Conservation (phyloP, 768 basidiomycete genomes). For the Kwoniella europaea region DNA sequence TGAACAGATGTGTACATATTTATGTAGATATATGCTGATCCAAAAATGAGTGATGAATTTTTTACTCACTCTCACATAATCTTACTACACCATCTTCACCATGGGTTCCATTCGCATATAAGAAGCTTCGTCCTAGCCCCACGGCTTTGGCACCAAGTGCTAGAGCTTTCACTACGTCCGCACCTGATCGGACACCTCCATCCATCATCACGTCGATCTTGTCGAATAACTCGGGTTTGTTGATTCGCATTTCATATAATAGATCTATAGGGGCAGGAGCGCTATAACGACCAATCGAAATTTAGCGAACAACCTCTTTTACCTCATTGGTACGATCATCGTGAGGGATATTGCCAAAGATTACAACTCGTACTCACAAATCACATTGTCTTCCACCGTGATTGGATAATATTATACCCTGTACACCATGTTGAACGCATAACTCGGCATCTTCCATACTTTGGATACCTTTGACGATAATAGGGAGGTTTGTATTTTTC, state of each 20-base stretch:
- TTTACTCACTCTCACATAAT: constrained; percentile 53
- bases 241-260: constrained; percentile 73
- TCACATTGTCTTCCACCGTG: constrained; percentile 72
- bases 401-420: constrained; percentile 88
- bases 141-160: constrained; percentile 66
- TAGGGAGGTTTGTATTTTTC: constrained; percentile 61
- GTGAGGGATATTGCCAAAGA: too few species aligned
- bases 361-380: constrained; percentile 53
- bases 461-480: constrained; percentile 64
- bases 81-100: constrained; percentile 58
- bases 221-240: constrained; percentile 68
- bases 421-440: constrained; percentile 81
- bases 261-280: constrained; percentile 63
- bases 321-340: too few species aligned
- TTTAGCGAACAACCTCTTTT: too few species aligned
- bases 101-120: constrained; percentile 60
- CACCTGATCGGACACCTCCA: constrained; percentile 79
- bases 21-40: too few species aligned
- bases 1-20: too few species aligned
- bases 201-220: constrained; percentile 76
- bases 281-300: constrained; percentile 18
- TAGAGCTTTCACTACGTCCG: constrained; percentile 87
- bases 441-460: constrained; percentile 74
- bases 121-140: constrained; percentile 58
- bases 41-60: too few species aligned